phyloP scores from a whole-genome alignment of 2,329 filamentous ascomycete species.

The Alternaria consortialis region DNA sequence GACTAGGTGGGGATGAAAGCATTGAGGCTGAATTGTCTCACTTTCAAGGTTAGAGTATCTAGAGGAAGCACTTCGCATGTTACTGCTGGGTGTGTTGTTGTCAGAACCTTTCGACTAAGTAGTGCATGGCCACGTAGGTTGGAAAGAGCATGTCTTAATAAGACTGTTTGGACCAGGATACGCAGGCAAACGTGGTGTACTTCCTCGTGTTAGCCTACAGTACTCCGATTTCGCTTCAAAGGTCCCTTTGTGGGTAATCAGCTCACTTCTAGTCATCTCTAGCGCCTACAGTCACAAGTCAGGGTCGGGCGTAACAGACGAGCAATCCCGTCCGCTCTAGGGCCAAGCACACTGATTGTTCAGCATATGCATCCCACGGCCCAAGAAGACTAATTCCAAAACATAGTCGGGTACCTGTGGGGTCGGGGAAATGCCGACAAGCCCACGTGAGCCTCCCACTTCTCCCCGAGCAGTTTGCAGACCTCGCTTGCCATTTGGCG shows the following conservation, averaged over 20 bases:
- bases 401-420: constrained; percentile 14
- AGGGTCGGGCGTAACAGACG: constrained; percentile 1
- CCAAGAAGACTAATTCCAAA: constrained; percentile 12
- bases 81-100: background rate
- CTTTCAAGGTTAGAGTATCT: background rate
- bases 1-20: background rate
- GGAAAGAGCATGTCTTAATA: background rate
- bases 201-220: background rate
- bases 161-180: background rate
- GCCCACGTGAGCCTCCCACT: constrained; percentile 28
- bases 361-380: constrained; percentile 25
- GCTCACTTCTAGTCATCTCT: background rate
- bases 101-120: background rate
- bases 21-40: background rate
- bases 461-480: constrained; percentile 3
- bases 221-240: background rate
- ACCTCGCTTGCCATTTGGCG: constrained; percentile 13
- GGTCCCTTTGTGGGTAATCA: background rate
- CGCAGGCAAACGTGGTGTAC: background rate
- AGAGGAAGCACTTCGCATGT: background rate
- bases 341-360: constrained; percentile 22
- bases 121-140: background rate
- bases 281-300: constrained; percentile 3
- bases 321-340: constrained; percentile 1
- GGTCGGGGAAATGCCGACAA: constrained; percentile 25